Conservation (phyloP, 2,329 filamentous ascomycete genomes). For the Teratosphaeria zuluensis region DNA sequence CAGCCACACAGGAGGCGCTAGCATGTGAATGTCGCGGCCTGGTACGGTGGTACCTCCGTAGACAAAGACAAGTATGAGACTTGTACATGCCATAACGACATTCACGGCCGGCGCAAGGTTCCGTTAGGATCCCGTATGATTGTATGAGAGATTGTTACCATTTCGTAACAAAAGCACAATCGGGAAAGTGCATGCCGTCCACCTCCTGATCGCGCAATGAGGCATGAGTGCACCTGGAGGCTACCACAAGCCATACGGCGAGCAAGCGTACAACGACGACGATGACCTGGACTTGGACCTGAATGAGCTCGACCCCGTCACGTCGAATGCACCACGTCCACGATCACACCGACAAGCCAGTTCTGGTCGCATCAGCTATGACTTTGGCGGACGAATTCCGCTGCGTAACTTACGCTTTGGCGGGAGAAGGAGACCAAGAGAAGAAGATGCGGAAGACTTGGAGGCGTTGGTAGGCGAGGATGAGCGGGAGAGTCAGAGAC, state of each 20-base stretch:
- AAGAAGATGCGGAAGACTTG: conserved; percentile 54
- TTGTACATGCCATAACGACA: not conserved
- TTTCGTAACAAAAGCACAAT: not conserved
- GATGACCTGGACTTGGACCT: conserved; percentile 60
- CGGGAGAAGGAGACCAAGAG: conserved; percentile 33
- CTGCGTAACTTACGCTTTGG: conserved; percentile 50
- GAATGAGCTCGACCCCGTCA: conserved; percentile 62
- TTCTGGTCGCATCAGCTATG: conserved; percentile 17
- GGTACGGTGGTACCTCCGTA: not conserved
- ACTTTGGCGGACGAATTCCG: conserved; percentile 52
- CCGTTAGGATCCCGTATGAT: not conserved
- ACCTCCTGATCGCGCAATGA: conserved; percentile 18
- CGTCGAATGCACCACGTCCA: not conserved
- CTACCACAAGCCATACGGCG: conserved; percentile 37
- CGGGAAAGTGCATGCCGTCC: not conserved
- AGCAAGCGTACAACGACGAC: conserved; percentile 49
- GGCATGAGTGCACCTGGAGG: conserved; percentile 28
- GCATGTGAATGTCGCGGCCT: not conserved
- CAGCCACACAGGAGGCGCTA: not conserved
- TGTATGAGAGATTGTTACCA: not conserved
- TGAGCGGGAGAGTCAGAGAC: conserved; percentile 15
- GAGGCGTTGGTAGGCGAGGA: conserved; percentile 42
- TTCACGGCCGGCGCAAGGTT: not conserved
- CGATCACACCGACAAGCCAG: conserved; percentile 7
- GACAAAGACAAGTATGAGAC: not conserved